Evolutionary conservation across 805 yeast genomes (phyloP), one percentile per base, ranked within the genome.

Genomic region (Phaffomyces antillensis): DNA sequence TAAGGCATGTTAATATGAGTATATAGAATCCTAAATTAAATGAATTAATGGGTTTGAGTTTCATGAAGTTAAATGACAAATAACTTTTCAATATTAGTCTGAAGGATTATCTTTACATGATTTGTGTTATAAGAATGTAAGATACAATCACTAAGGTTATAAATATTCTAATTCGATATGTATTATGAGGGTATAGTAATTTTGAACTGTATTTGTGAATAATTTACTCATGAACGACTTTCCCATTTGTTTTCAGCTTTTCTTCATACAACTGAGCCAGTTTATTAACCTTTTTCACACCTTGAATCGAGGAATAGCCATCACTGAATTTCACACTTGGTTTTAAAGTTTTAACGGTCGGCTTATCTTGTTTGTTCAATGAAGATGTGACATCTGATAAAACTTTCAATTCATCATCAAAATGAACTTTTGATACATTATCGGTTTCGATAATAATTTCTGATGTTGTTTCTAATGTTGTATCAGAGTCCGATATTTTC

Each of bases 191-290:
- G 23, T 20, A 20, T 20, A 20, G 6, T 20, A 20, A 20, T 3
- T 5, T 20, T 20, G 6, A 20, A 20, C 23, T 7, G 3, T 5
- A 7, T 20, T 20, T 20, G 23, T 20, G 11, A 28, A 13, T 28
- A 10, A 13, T 9, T 28, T 28, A 28, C 5, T 12, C 13, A 28
- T 28, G 30, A 28, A 11, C 30, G 30, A 10, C 30, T 28, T 9
- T 28, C 12, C n/a, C 33, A 49, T 57, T 64, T 7, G 68, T 43
- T 48, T 57, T 64, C 6, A 69, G 43, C 51, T 83, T 65, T 55
- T 81, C 86, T 55, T 82, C 89, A 51, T 77, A 82, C 35, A 81
- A 60, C 46, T 71, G 73, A 2, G 87, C 83, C 47, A 82, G 64
- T 54, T 76, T 80, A 12, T 79, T 76, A 2, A 82, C 87, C 60